These are phyloP conservation scores for Zelonia costaricensis DNA, from an alignment of 208 protist species.

Conservation along the genomic window DNA sequence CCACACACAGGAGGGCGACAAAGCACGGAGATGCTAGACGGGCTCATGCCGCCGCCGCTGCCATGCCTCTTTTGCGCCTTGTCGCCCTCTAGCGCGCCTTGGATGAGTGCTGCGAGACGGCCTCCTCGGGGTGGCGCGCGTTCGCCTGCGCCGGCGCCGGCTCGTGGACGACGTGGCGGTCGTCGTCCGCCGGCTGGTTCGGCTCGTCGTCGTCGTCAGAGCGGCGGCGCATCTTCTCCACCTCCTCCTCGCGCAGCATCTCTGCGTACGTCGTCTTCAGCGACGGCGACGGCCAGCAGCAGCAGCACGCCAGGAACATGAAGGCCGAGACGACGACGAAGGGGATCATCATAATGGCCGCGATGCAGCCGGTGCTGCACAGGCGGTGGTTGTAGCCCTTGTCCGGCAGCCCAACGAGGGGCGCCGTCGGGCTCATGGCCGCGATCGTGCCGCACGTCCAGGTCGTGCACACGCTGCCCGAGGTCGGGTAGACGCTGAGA, in stretches of 20 bases:
- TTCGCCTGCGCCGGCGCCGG: conserved; percentile 5
- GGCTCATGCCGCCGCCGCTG: no score
- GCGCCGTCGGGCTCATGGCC: conserved; percentile 21
- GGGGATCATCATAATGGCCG: conserved; percentile 43
- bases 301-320: conserved; percentile 41
- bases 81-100: no score
- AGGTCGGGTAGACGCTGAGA: conserved; percentile 9
- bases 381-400: conserved; percentile 55
- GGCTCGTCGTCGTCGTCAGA: conserved; percentile 14
- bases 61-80: no score
- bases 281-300: conserved; percentile 53
- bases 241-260: conserved; percentile 18
- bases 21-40: no score
- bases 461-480: conserved; percentile 7
- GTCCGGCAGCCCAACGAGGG: conserved; percentile 19
- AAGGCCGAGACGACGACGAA: conserved; percentile 31
- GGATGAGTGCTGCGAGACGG: not conserved
- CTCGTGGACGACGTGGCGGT: conserved; percentile 9
- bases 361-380: conserved; percentile 50
- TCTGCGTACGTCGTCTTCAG: conserved; percentile 41
- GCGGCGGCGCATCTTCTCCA: not conserved
- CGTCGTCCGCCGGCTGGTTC: not conserved
- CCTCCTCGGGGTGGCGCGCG: conserved; percentile 12
- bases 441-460: conserved; percentile 32
- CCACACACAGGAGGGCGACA: not conserved